A percentile compares a stretch with the other conserved stretches of the same genome.
These are phyloP conservation scores for Penicillium hesseltinei DNA, from an alignment of 2,329 filamentous ascomycete species.

Conservation along the genomic window DNA sequence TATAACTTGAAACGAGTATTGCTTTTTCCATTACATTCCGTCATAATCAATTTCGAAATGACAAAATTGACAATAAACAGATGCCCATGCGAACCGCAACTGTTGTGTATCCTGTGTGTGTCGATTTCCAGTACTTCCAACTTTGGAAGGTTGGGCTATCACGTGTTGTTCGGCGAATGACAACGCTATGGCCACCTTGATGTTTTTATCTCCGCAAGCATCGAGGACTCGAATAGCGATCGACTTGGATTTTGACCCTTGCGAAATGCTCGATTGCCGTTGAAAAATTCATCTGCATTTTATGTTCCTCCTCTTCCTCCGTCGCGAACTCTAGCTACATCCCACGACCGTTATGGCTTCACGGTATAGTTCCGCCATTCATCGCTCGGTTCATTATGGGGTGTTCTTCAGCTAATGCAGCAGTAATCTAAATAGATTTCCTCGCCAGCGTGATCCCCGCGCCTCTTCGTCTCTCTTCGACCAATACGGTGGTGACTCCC, in stretches of 20 bases:
- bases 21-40: not conserved
- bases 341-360: slow-evolving; percentile 32
- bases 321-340: slow-evolving; percentile 1
- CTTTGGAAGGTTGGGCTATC: slow-evolving; percentile 8
- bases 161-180: slow-evolving; percentile 16
- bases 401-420: slow-evolving; percentile 1
- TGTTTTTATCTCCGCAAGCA: slow-evolving; percentile 24
- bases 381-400: slow-evolving; percentile 1
- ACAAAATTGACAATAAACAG: not conserved
- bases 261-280: slow-evolving; percentile 11
- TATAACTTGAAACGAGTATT: not conserved
- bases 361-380: slow-evolving; percentile 28
- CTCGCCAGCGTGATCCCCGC: slow-evolving; percentile 64
- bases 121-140: not conserved
- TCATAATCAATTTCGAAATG: not conserved
- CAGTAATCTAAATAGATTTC: slow-evolving; percentile 53
- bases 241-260: not conserved
- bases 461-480: slow-evolving; percentile 71
- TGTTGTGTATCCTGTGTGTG: not conserved
- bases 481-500: slow-evolving; percentile 62
- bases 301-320: not conserved
- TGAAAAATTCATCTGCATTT: not conserved
- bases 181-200: slow-evolving; percentile 26
- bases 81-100: too few species aligned
- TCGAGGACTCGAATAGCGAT: slow-evolving; percentile 7